These are phyloP conservation scores for Pythium aristosporum DNA, from an alignment of 352 stramenopile genomes.

Conservation along the genomic window DNA sequence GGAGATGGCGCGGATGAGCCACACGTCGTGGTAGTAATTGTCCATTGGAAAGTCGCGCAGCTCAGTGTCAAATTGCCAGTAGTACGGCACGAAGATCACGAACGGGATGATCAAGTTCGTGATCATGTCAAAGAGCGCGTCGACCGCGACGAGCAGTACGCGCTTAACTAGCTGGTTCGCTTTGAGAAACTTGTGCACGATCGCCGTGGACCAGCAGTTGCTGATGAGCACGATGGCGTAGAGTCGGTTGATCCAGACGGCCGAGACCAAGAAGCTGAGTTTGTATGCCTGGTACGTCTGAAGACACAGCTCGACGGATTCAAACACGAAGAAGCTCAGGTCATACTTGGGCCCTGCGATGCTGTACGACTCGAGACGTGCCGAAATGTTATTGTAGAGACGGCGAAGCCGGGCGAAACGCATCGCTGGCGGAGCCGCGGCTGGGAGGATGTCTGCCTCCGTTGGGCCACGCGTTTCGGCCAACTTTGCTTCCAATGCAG, in stretches of 20 bases:
- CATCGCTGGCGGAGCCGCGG: neutral
- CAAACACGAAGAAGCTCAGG: constrained; percentile 3
- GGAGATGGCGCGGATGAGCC: constrained; percentile 21
- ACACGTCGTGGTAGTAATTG: constrained; percentile 25
- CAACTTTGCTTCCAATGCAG: neutral
- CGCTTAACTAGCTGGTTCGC: constrained; percentile 2
- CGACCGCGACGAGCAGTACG: constrained; percentile 9
- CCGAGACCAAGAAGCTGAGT: constrained; percentile 9
- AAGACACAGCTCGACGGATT: constrained; percentile 10
- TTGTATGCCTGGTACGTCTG: constrained; percentile 23
- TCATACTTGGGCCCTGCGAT: constrained; percentile 14
- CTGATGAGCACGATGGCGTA: constrained; percentile 7
- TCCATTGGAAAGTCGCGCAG: constrained; percentile 17
- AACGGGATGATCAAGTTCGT: constrained; percentile 19
- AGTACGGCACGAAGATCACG: constrained; percentile 25
- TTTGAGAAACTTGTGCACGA: constrained; percentile 10
- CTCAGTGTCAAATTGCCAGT: constrained; percentile 9
- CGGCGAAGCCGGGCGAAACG: neutral
- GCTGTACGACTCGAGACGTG: neutral
- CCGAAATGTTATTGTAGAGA: neutral
- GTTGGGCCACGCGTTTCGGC: neutral
- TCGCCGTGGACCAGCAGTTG: constrained; percentile 23
- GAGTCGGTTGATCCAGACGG: constrained; percentile 23
- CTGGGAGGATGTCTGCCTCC: neutral
- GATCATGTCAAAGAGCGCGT: constrained; percentile 21